Evolutionary conservation across 2,329 filamentous ascomycete genomes (phyloP).

Genomic region (Bimuria novae-zelandiae): DNA sequence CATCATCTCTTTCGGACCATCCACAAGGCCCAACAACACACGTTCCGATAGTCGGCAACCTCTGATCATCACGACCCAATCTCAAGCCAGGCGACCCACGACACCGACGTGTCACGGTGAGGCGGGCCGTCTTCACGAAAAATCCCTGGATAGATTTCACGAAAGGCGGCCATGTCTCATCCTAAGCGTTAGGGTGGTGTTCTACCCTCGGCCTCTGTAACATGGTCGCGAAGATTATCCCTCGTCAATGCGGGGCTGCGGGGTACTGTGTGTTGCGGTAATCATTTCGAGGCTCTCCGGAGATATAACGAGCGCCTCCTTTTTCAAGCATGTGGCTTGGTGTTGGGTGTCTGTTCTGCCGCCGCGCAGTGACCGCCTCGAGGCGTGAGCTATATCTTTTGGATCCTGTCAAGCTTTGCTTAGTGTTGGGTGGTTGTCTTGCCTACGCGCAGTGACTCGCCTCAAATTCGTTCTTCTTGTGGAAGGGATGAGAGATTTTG

Average conservation of each 20-base stretch:
- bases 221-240: not conserved
- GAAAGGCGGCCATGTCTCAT: not conserved
- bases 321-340: slow-evolving; percentile 1
- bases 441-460: not conserved
- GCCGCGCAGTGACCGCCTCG: not conserved
- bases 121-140: slow-evolving; percentile 1
- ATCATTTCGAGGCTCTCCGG: not conserved
- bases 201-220: not conserved
- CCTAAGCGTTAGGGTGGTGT: not conserved
- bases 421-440: slow-evolving; percentile 1
- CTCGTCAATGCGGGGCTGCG: not conserved
- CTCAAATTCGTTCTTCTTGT: not conserved
- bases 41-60: not conserved
- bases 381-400: not conserved
- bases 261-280: not conserved
- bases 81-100: not conserved
- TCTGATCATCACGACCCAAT: slow-evolving; percentile 1
- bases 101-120: slow-evolving; percentile 1
- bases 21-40: slow-evolving; percentile 4
- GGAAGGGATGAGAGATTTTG: not conserved
- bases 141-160: not conserved
- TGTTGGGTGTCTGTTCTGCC: slow-evolving; percentile 7
- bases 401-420: not conserved
- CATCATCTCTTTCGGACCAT: not conserved
- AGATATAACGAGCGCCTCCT: not conserved